Evolutionary conservation across 176 grass and related monocot genomes (phyloP), one percentile per base, ranked within the genome.

Genomic region (Oryza officinalis): DNA sequence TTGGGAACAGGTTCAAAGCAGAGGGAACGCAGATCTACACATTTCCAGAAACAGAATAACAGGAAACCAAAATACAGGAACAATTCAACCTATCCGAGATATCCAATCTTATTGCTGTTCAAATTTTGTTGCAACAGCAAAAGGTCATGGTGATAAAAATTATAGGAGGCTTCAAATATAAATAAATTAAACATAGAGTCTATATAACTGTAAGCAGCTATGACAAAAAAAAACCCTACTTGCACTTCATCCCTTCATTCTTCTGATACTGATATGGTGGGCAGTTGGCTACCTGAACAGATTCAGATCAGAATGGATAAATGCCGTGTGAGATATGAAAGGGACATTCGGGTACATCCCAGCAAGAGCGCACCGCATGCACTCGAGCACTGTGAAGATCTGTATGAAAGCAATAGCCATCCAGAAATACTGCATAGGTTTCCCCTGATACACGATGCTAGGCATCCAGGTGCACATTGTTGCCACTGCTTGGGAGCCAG

Each of bases 381-480:
- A 98, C 69, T 95, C 93, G 0, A 98, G 80, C 76, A 98, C 93
- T 0, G 91, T 95, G 69, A 91, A 90, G 61, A 91, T 89, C 80
- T 98, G 93, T 14, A 83, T 78, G 43, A 95, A 94, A 7, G 91
- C 91, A 35, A 95, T 82, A 10, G 91, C 76, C 71, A 89, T 81
- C 93, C 96, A 98, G 81, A 95, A 98, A 76, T 87, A 87, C 63
- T 66, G 79, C 85, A 95, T 93, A 1, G 91, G 63, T 13, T 85
- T 89, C 27, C 89, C 91, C 22, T 93, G 89, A 66, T 94, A 99
- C 13, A 84, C 83, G 7, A 88, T 80, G 63, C 89, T 89, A 1
- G 96, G 96, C 79, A 95, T 80, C 96, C 96, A 98, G 72, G 87
- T 92, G 80, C 93, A 98, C 81, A 91, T 88, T 27, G 89, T 95